Conservation (phyloP, 306 rosid genomes). For the Glycyrrhiza uralensis region DNA sequence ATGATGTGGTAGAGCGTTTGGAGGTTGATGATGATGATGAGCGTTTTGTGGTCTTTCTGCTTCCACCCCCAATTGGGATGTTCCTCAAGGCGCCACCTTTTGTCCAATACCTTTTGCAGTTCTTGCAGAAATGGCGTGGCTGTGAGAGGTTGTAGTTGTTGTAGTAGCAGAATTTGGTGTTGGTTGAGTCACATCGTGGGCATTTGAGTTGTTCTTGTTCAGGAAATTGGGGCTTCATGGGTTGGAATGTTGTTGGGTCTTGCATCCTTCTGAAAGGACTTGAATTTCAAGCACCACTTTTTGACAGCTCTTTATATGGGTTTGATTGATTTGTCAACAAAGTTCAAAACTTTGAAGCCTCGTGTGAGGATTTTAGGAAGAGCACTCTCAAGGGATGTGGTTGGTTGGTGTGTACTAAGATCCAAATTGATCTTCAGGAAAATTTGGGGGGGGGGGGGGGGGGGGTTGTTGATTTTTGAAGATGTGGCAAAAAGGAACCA, state of each 20-base stretch:
- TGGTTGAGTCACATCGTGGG: constrained; percentile 74
- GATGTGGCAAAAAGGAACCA: constrained; percentile 18
- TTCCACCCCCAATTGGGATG: constrained; percentile 89
- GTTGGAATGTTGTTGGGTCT: constrained; percentile 52
- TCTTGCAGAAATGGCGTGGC: constrained; percentile 92
- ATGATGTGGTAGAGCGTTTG: constrained; percentile 41
- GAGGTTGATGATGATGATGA: constrained; percentile 24
- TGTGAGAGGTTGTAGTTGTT: constrained; percentile 94
- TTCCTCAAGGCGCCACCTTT: constrained; percentile 86
- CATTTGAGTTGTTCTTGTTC: constrained; percentile 86
- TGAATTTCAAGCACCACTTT: background rate
- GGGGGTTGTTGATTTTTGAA: constrained; percentile 19
- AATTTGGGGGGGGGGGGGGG: no score
- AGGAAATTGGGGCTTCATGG: constrained; percentile 62
- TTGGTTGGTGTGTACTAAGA: constrained; percentile 1
- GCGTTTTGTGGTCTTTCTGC: constrained; percentile 61
- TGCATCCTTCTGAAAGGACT: constrained; percentile 45
- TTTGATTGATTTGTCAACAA: constrained; percentile 4
- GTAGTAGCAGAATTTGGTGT: constrained; percentile 96
- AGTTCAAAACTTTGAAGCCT: background rate
- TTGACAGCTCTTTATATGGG: background rate
- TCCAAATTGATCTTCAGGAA: constrained; percentile 16
- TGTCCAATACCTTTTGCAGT: constrained; percentile 87
- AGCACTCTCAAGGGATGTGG: background rate
- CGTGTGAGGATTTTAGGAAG: background rate